A percentile compares a stretch with the other conserved stretches of the same genome.
Conservation (phyloP, 495 filamentous ascomycete species). For the Penicillium coffeae region DNA sequence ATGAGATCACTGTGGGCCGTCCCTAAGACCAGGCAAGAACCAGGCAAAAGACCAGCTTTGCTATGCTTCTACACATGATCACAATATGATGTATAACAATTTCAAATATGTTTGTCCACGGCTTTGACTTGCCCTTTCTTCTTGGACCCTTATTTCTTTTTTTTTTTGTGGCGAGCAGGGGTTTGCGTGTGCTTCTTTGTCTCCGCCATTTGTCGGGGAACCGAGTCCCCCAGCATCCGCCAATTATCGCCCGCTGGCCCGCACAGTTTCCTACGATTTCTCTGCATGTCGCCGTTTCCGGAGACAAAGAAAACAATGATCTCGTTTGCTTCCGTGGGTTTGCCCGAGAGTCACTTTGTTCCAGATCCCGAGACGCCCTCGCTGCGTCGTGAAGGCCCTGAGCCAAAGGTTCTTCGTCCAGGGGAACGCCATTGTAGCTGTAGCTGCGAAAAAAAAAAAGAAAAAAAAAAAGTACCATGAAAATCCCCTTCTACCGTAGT, state of each 20-base stretch:
- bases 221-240: conserved; percentile 3
- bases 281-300: conserved; percentile 39
- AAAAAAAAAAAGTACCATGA: too few species aligned
- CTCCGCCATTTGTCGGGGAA: conserved; percentile 13
- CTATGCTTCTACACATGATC: too few species aligned
- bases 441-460: too few species aligned
- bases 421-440: too few species aligned
- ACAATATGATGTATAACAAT: not conserved
- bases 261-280: not conserved
- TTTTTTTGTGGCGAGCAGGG: not conserved
- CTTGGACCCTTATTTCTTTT: not conserved
- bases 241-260: conserved; percentile 3
- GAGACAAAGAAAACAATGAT: conserved; percentile 41
- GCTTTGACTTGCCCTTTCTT: not conserved
- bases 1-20: conserved; percentile 20
- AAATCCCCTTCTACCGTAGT: not conserved
- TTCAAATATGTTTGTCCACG: not conserved
- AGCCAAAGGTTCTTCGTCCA: too few species aligned
- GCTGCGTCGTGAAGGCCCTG: too few species aligned
- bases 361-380: not conserved
- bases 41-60: too few species aligned
- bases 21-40: too few species aligned
- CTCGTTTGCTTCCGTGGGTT: conserved; percentile 9
- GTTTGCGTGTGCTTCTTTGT: conserved; percentile 1
- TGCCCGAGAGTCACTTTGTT: not conserved